Base-by-base conservation (phyloP, 176 grass and related monocot genomes). In the Oryza punctata region DNA sequence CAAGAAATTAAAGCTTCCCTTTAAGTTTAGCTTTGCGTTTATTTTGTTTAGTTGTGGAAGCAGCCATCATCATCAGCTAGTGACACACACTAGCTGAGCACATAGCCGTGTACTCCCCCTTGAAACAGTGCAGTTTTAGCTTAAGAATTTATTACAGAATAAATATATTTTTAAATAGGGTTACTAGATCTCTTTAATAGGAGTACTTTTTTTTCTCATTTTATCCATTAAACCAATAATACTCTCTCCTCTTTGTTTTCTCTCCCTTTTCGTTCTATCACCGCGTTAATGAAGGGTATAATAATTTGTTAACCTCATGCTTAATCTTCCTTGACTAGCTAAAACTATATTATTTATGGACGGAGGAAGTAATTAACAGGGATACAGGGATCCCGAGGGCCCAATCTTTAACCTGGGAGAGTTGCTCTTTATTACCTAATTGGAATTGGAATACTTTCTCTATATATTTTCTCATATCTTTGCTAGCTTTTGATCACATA, bases 341-440 rank as follows among this genome's bases (percentile, higher is more conserved):
- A 33, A 33, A 33, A 33, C 32, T 33, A 33, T 33, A 33, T 33
- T 33, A 33, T 33, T 33, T 33, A 33, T 33, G 32, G 7, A 60
- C 57, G n/a, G 10, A 19, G 32, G 32, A 33, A 33, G 32, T 33
- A 13, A 12, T 12, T 38, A 33, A 76, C 24, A 2, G 6, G 66
- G 72, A 76, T 67, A 74, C 10, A 57, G 19, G 24, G 50, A 23
- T 71, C 72, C 1, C 0, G 27, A 61, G n/a, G 29, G 30, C 19
- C 72, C 83, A 89, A 72, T 77, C 43, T 10, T 33, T 13, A 7
- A 7, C 29, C 24, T 52, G 64, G 23, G 69, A 54, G 12, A 50
- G 25, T 41, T 54, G 24, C 16, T 12, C 65, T 81, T 76, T 85
- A 6, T 78, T 12, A 15, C 43, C 41, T 44, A 45, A 7, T 28